A percentile compares a stretch with the other conserved stretches of the same genome.
Evolutionary conservation across 2,329 filamentous ascomycete genomes (phyloP).

Genomic region (Ophiostoma himal-ulmi): DNA sequence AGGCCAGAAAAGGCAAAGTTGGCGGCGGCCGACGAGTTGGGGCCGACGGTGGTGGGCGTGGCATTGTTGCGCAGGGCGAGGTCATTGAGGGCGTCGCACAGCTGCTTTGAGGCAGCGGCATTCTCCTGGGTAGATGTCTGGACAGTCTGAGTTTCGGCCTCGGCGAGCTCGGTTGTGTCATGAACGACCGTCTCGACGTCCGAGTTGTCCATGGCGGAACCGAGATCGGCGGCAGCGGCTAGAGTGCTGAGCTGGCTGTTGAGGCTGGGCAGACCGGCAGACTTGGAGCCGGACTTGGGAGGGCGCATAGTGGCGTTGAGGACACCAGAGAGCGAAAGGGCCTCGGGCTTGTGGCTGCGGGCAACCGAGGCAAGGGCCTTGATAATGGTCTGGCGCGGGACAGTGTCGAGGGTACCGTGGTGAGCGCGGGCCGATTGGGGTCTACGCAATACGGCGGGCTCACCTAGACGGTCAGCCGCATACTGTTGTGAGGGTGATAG

Average conservation of each 20-base stretch:
- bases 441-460: constrained; percentile 19
- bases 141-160: neutral
- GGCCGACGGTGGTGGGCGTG: constrained; percentile 36
- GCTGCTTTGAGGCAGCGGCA: constrained; percentile 50
- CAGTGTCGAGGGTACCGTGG: constrained; percentile 53
- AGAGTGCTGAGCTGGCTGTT: neutral
- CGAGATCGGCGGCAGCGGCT: constrained; percentile 30
- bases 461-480: constrained; percentile 19
- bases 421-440: constrained; percentile 23
- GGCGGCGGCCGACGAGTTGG: constrained; percentile 15
- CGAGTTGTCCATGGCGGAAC: constrained; percentile 11
- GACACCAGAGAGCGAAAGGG: constrained; percentile 57
- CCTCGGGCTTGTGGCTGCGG: constrained; percentile 55
- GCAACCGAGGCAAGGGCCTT: constrained; percentile 69
- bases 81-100: constrained; percentile 56
- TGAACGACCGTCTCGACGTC: constrained; percentile 11
- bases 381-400: constrained; percentile 75
- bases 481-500: constrained; percentile 30
- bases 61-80: constrained; percentile 39
- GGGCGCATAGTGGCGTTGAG: constrained; percentile 39
- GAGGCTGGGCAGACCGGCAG: constrained; percentile 12
- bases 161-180: neutral
- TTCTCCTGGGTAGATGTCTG: neutral
- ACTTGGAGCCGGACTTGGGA: neutral
- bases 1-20: constrained; percentile 56